Percentiles rank a stretch among this genome's conserved stretches.
Conservation (phyloP, 768 basidiomycete genomes). For the Hortiboletus campestris region DNA sequence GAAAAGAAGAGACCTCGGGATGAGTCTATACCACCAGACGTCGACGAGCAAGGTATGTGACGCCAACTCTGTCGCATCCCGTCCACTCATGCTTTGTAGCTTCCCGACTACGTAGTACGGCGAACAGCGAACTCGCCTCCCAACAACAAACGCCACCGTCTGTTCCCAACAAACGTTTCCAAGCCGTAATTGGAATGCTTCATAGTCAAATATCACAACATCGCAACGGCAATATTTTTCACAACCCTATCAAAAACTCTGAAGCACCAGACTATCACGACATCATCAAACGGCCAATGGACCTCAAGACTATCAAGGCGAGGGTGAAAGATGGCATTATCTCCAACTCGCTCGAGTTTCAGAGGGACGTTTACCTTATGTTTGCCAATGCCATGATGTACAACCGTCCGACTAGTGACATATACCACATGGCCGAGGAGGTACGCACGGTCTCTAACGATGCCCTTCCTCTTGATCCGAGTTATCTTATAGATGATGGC, state of each 20-base stretch:
- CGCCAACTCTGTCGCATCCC: background rate
- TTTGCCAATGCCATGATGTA: conserved; percentile 99
- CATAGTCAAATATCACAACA: conserved; percentile 82
- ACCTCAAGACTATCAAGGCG: conserved; percentile 89
- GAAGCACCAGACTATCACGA: conserved; percentile 92
- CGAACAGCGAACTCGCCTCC: conserved; percentile 15
- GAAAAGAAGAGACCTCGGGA: conserved; percentile 31
- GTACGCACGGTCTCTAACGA: conserved; percentile 44
- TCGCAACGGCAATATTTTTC: conserved; percentile 86
- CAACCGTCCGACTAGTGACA: conserved; percentile 81
- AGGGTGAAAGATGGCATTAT: conserved; percentile 83
- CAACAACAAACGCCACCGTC: conserved; percentile 21
- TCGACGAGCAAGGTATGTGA: conserved; percentile 46
- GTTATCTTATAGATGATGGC: conserved; percentile 61
- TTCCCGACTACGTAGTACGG: conserved; percentile 19
- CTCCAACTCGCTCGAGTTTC: conserved; percentile 79
- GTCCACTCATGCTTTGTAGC: conserved; percentile 11
- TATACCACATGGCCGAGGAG: conserved; percentile 90
- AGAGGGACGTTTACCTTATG: conserved; percentile 89
- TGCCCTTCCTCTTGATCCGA: background rate
- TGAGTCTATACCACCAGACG: conserved; percentile 21
- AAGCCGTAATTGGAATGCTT: conserved; percentile 77
- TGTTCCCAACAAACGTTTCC: conserved; percentile 64
- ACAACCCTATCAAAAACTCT: conserved; percentile 81
- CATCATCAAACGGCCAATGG: conserved; percentile 93